These are phyloP conservation scores for Elaeis guineensis DNA, from an alignment of 176 grass and related monocot genomes.

Conservation along the genomic window DNA sequence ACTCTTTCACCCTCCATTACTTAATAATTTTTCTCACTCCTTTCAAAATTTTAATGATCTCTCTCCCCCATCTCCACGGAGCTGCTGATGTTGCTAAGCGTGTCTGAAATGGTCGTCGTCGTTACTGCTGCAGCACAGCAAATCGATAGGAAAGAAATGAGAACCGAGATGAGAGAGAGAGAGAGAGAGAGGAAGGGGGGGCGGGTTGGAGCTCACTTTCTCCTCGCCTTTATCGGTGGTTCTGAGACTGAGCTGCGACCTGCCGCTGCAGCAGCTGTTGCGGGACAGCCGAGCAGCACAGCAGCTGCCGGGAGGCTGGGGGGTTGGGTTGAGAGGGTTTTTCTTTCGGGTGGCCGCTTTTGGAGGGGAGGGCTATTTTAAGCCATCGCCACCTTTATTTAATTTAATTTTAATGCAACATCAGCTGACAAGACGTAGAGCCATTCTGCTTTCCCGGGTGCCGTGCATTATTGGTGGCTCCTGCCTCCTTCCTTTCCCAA, in stretches of 20 bases:
- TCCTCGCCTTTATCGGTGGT: slow-evolving; percentile 50
- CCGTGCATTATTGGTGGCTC: background rate
- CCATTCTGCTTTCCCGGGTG: slow-evolving; percentile 25
- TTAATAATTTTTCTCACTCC: background rate
- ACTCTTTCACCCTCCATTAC: slow-evolving; percentile 2
- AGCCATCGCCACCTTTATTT: background rate
- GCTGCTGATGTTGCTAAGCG: no score
- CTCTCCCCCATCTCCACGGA: no score
- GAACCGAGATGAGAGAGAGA: no score
- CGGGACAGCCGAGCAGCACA: slow-evolving; percentile 21
- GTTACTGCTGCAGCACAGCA: background rate
- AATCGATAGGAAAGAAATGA: background rate
- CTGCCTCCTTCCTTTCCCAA: no score
- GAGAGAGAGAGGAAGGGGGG: no score
- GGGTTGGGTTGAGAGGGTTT: background rate
- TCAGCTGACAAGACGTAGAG: slow-evolving; percentile 23
- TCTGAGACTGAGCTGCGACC: background rate
- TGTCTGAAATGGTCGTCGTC: slow-evolving; percentile 1
- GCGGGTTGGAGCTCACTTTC: slow-evolving; percentile 27
- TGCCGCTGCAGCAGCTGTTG: slow-evolving; percentile 10
- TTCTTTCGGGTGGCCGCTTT: slow-evolving; percentile 6
- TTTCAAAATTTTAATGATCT: background rate
- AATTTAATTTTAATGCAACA: background rate
- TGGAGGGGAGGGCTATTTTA: slow-evolving; percentile 3
- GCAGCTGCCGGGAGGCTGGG: slow-evolving; percentile 9